Conservation (phyloP, 2,329 filamentous ascomycete species). For the Juglanconis juglandina region DNA sequence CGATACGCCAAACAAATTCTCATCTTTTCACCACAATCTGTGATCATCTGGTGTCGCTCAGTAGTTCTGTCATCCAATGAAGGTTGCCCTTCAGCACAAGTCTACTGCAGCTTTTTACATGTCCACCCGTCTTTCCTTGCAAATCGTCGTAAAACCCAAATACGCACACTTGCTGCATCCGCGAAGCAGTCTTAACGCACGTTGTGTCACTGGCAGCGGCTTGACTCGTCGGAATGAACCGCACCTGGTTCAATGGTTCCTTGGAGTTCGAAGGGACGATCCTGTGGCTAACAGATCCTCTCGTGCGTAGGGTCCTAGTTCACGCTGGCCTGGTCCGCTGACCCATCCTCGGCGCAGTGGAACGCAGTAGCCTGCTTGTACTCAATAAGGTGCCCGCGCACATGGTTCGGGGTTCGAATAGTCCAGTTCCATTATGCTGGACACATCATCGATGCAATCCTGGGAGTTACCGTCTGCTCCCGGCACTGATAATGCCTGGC, state of each 20-base stretch:
- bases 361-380: background rate
- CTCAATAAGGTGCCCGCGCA: background rate
- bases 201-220: background rate
- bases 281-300: background rate
- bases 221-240: background rate
- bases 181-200: background rate
- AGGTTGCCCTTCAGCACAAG: slow-evolving; percentile 16
- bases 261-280: background rate
- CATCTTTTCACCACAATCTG: background rate
- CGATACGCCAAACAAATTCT: background rate
- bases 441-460: background rate
- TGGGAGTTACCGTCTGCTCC: background rate
- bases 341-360: slow-evolving; percentile 1
- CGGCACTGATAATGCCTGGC: background rate
- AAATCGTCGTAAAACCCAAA: background rate
- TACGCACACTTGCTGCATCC: background rate
- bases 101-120: slow-evolving; percentile 9
- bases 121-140: background rate
- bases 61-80: slow-evolving; percentile 12
- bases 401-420: background rate
- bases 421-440: too few relatives aligned
- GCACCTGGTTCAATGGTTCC: background rate
- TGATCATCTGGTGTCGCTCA: background rate
- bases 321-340: background rate
- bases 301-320: background rate